Conservation (phyloP, 441 rosid genomes). For the Pelargonium myrrhifolium region DNA sequence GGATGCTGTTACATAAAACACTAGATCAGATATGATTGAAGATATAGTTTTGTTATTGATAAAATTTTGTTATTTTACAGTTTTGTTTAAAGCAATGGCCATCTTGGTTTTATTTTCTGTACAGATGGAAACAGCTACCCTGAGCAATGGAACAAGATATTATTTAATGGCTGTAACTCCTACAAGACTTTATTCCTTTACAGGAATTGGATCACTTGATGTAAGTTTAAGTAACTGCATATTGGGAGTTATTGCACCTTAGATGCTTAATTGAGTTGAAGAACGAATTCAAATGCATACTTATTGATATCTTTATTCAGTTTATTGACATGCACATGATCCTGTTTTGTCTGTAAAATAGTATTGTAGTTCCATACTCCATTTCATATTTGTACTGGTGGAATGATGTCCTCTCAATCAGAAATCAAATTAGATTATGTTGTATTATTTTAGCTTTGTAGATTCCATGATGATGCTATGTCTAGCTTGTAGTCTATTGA, state of each 20-base stretch:
- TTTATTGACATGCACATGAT: not conserved
- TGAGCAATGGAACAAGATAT: slow-evolving; percentile 70
- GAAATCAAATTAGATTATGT: not conserved
- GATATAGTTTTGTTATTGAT: slow-evolving; percentile 5
- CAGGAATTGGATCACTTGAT: slow-evolving; percentile 87
- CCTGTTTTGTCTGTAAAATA: not conserved
- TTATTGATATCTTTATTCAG: not conserved
- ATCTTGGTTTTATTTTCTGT: slow-evolving; percentile 15
- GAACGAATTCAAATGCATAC: not conserved
- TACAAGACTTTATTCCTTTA: slow-evolving; percentile 90
- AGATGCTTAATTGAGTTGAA: not conserved
- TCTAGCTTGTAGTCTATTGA: not conserved
- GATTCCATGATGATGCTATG: not conserved
- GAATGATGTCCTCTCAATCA: not conserved
- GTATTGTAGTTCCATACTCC: not conserved
- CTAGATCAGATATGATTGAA: slow-evolving; percentile 10
- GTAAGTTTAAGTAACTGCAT: slow-evolving; percentile 36
- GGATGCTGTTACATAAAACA: slow-evolving; percentile 7
- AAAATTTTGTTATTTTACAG: not conserved
- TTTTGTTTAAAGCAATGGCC: not conserved
- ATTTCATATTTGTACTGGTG: not conserved
- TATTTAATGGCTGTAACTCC: slow-evolving; percentile 99
- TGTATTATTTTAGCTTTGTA: not conserved
- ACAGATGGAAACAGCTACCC: slow-evolving; percentile 88
- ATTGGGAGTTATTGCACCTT: not conserved